Base-by-base conservation (phyloP, 495 filamentous ascomycete genomes). In the Talaromyces liani region DNA sequence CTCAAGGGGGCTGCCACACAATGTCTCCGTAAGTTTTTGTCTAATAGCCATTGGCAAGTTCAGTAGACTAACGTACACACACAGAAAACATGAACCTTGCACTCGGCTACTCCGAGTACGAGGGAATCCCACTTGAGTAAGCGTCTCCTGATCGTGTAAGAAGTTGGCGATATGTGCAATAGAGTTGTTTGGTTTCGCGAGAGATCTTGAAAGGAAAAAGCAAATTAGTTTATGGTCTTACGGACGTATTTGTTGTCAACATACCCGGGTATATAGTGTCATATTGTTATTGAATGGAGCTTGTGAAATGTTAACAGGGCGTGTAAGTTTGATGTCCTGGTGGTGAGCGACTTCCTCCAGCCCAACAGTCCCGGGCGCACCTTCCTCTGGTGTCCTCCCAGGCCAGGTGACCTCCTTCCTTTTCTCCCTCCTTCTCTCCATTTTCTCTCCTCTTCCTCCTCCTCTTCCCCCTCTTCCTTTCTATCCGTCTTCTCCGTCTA, bases 61-160 rank as follows among this genome's bases (percentile, higher is more conserved):
- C n/a, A n/a, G n/a, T n/a, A n/a, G n/a, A n/a, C 56, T 55, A 14
- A 64, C 54, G 6, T n/a, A 25, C 4, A 16, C 24, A 31, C 33
- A 56, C 72, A 92, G 89, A 96, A 82, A 97, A 97, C 75, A 96
- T 97, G 91, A 97, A 97, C 79, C 81, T 98, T 61, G 90, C 93
- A 63, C 84, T 96, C 33, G 93, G 94, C 56, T 97, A 95, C 77
- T 87, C 83, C 31, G 92, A 97, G 78, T 96, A 91, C 74, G 88
- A 96, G 73, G 93, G 93, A 45, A 96, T 96, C 68, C 92, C 93
- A 60, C 73, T 87, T 62, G 80, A 86, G 70, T 85, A 79, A 69
- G 47, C 39, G 63, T 36, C 29, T 33, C 58, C 60, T 16, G 59
- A 10, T 22, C 18, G 49, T 31, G 20, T 57, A 31, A 22, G 25